Base-by-base conservation (phyloP, 2,329 filamentous ascomycete genomes). In the Zymoseptoria pseudotritici region DNA sequence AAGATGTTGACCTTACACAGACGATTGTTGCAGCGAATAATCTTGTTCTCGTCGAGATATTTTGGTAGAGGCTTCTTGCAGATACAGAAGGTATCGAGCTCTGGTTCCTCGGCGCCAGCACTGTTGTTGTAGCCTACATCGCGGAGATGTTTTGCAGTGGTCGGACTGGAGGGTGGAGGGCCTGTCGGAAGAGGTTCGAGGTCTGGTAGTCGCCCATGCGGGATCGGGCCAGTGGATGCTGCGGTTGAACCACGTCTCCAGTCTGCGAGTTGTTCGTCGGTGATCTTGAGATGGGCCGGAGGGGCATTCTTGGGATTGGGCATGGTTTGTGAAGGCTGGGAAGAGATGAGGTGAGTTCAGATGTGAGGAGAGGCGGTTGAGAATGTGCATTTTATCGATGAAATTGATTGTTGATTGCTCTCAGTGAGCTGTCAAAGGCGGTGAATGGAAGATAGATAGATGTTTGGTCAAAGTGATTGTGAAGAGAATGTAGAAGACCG, bases 1-100 rank as follows among this genome's bases (percentile, higher is more conserved):
- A 63, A 65, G 58, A 58, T 62, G 17, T 54, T 57, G 2, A 58
- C 55, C 1, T 53, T n/a, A 42, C 63, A 65, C 57, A 61, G 36
- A 31, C 61, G 58, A 46, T 61, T 58, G 2, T 56, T 53, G 26
- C 61, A 63, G 21, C 57, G 36, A 10, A 63, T 56, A 29, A 63
- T 50, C 1, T 54, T 26, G 24, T 63, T 59, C n/a, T 57, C 17
- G 8, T 56, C 51, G 26, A 61, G n/a, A 11, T 56, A 52, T 7
- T 24, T 5, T 4, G 24, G 36, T 13, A 21, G 31, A 11, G 19
- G 22, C n/a, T 42, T 46, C n/a, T 11, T 7, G 26, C 58, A 60
- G 24, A 60, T 46, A 36, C 58, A 60, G 24, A 57, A 53, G 8
- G 42, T 17, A 6, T 24, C 11, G 50, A n/a, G 3, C 31, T 50